Conservation (phyloP, 2,329 filamentous ascomycete species). For the Penicillium sp. region DNA sequence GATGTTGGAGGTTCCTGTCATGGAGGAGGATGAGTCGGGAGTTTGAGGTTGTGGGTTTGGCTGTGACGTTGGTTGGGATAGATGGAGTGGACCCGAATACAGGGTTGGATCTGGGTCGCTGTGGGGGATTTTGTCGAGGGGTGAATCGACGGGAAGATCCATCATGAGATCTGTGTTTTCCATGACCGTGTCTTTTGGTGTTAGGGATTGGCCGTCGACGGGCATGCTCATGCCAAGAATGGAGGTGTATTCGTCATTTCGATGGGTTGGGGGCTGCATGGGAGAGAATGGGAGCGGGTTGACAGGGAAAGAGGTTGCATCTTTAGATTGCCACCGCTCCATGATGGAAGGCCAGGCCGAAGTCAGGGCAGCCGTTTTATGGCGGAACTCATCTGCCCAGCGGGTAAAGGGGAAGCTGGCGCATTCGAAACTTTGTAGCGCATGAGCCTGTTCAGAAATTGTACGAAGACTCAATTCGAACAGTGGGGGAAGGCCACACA, state of each 20-base stretch:
- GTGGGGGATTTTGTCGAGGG: conserved; percentile 24
- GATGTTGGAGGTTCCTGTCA: not conserved
- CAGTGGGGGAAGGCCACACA: conserved; percentile 39
- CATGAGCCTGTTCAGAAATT: conserved; percentile 39
- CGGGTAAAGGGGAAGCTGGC: conserved; percentile 37
- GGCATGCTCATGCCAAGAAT: conserved; percentile 37
- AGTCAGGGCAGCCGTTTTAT: conserved; percentile 29
- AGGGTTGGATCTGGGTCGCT: conserved; percentile 30
- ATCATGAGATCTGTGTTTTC: conserved; percentile 31
- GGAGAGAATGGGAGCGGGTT: conserved; percentile 5
- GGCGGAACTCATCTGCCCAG: conserved; percentile 37
- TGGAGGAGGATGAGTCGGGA: not conserved
- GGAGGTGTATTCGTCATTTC: conserved; percentile 27
- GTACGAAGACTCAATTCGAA: conserved; percentile 41
- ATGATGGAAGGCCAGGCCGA: conserved; percentile 36
- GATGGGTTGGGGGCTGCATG: conserved; percentile 13
- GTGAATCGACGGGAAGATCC: conserved; percentile 17
- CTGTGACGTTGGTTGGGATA: not conserved
- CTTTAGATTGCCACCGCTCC: conserved; percentile 29
- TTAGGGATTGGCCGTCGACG: conserved; percentile 34
- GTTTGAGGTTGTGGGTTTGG: conserved; percentile 24
- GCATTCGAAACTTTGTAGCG: conserved; percentile 28
- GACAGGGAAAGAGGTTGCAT: conserved; percentile 13
- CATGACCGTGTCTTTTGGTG: conserved; percentile 35
- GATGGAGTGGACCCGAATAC: conserved; percentile 26